Evolutionary conservation across 371 early-diverging fungal species (phyloP).

Genomic region (Sanchytrium tribonematis): DNA sequence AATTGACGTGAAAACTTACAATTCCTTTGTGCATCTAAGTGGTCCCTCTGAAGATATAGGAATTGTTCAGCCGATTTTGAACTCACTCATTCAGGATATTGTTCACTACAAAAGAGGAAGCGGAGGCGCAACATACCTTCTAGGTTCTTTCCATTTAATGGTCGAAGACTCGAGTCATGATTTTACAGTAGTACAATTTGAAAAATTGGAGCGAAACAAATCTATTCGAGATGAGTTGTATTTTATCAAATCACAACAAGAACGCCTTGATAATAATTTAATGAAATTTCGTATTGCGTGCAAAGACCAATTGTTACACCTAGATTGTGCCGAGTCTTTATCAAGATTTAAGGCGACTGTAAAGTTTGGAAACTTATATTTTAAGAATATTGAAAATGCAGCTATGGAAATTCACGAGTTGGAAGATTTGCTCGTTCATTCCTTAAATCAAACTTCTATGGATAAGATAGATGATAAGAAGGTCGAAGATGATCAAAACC

Average conservation of each 20-base stretch:
- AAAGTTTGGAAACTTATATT: background rate
- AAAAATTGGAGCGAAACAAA: background rate
- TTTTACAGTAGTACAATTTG: background rate
- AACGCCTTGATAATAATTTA: background rate
- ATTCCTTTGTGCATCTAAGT: background rate
- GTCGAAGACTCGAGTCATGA: background rate
- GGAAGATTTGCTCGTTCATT: background rate
- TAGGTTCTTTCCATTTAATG: background rate
- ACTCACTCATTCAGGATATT: background rate
- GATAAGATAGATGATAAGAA: background rate
- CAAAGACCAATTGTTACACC: background rate
- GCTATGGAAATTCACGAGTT: background rate
- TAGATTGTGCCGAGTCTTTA: no score
- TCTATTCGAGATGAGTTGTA: background rate
- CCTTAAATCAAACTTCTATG: background rate
- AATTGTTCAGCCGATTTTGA: background rate
- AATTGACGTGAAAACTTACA: background rate
- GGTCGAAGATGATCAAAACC: background rate
- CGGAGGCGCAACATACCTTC: background rate
- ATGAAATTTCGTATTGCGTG: background rate
- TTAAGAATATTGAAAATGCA: background rate
- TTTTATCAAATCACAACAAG: background rate
- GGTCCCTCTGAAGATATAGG: background rate
- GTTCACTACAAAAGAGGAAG: background rate
- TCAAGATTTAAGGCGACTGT: background rate